phyloP scores from a whole-genome alignment of 257 asterid species.

The Nicotiana noctiflora region DNA sequence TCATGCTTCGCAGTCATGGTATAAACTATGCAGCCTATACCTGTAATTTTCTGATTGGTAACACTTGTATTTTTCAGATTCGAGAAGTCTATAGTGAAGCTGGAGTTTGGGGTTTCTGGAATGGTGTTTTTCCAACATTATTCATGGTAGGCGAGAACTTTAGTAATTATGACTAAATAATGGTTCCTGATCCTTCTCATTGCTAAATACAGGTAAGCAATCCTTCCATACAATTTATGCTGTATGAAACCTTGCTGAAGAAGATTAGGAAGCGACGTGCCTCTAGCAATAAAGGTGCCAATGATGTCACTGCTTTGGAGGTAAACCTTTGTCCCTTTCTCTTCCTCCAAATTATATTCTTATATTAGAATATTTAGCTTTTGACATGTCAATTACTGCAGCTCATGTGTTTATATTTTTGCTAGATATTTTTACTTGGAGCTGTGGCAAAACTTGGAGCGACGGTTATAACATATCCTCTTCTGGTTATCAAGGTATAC shows the following conservation, averaged over 20 bases:
- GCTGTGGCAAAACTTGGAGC: constrained; percentile 99
- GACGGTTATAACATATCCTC: constrained; percentile 89
- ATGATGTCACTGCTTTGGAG: constrained; percentile 74
- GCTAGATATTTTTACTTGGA: constrained; percentile 87
- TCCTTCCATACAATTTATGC: constrained; percentile 95
- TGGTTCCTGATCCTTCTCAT: constrained; percentile 26
- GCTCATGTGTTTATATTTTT: neutral
- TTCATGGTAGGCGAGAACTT: constrained; percentile 68
- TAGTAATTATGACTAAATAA: neutral
- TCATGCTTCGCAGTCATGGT: neutral
- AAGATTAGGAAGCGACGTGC: constrained; percentile 60
- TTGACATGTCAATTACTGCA: neutral
- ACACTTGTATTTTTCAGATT: constrained; percentile 43
- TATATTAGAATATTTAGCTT: neutral
- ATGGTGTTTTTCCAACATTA: constrained; percentile 90
- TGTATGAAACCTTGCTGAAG: constrained; percentile 88
- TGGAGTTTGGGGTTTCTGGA: constrained; percentile 90
- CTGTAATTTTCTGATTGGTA: constrained; percentile 15
- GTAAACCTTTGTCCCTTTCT: constrained; percentile 29
- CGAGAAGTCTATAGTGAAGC: constrained; percentile 87
- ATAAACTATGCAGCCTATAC: neutral
- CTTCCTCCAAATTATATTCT: neutral
- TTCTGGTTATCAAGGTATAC: constrained; percentile 85
- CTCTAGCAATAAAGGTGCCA: constrained; percentile 34
- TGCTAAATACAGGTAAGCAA: constrained; percentile 73